Evolutionary conservation across 2,329 filamentous ascomycete species (phyloP), one percentile per base, ranked within the genome.

Genomic region (Aspergillus sclerotialis): DNA sequence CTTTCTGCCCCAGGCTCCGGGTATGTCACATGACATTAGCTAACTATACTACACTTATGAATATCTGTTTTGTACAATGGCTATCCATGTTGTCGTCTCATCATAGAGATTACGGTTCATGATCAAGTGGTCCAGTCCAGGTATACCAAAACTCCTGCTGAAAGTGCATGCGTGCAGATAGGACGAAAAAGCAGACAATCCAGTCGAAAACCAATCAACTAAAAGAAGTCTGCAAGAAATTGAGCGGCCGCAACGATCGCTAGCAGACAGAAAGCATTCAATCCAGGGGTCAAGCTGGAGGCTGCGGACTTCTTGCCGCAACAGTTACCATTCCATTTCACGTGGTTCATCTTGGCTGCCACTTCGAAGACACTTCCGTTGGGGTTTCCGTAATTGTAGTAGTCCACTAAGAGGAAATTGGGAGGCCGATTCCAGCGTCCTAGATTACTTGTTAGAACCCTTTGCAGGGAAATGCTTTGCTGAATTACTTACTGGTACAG

Each of bases 371-470:
- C 84, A 3, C 82, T 84, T 2, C 86, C 86, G 3, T 73, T 69
- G 65, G 70, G 73, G 23, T 64, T 68, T 18, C 83, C 84, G 40
- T 70, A 69, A 56, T 92, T 87, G 63, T 92, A 93, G 60, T 86
- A 92, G 56, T 93, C 86, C 16, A 92, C 84, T 35, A 92, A 79
- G 32, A 93, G 67, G 52, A 88, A 79, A 51, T 82, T 90, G 2
- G 86, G 87, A 1, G 84, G 70, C 7, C 76, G 73, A 13, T 70
- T 70, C 83, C 83, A 92, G 30, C 46, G 48, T 4, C 42, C 64
- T 66, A 67, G 13, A 12, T n/a, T 12, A 6, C 7, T 14, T 1
- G 17, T 52, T 45, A 55, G 48, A 24, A 30, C 11, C 2, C 15
- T 7, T 6, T 28, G 26, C 5, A 18, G 9, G 30, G 6, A 16